A percentile compares a stretch with the other conserved stretches of the same genome.
Evolutionary conservation across 176 grass and related monocot genomes (phyloP).

Genomic region (Elymus sibiricus): DNA sequence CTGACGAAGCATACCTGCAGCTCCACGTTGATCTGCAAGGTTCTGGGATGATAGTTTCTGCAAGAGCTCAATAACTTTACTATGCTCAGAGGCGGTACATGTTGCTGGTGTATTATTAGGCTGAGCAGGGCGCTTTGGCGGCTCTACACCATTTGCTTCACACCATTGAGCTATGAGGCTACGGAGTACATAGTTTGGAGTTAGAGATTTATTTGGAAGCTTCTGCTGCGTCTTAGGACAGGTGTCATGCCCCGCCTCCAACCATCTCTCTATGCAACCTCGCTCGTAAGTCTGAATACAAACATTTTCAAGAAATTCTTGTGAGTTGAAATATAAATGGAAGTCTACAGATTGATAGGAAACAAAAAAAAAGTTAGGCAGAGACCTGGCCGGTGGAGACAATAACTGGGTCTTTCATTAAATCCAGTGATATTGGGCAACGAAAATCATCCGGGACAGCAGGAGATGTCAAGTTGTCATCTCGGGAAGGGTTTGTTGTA

Average conservation of each 20-base stretch:
- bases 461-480: conserved; percentile 39
- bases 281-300: conserved; percentile 79
- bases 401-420: conserved; percentile 96
- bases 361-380: conserved; percentile 3
- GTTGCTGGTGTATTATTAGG: conserved; percentile 38
- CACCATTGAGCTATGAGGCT: conserved; percentile 92
- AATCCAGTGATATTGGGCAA: conserved; percentile 82
- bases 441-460: conserved; percentile 84
- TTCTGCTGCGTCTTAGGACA: conserved; percentile 86
- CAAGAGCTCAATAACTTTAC: conserved; percentile 68
- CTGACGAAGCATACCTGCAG: conserved; percentile 77
- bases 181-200: conserved; percentile 77
- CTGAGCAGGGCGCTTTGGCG: conserved; percentile 52
- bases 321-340: conserved; percentile 21
- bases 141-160: conserved; percentile 82
- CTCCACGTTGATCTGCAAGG: conserved; percentile 55
- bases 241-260: conserved; percentile 70
- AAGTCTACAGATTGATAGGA: conserved; percentile 1
- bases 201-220: conserved; percentile 69
- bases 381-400: conserved; percentile 87
- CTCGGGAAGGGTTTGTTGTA: conserved; percentile 16
- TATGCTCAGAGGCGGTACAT: conserved; percentile 68
- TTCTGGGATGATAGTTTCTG: conserved; percentile 78
- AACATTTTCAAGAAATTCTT: conserved; percentile 31
- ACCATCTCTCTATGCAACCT: conserved; percentile 84